Evolutionary conservation across 805 yeast species (phyloP), one percentile per base, ranked within the genome.

Genomic region (Ogataea methylovora): DNA sequence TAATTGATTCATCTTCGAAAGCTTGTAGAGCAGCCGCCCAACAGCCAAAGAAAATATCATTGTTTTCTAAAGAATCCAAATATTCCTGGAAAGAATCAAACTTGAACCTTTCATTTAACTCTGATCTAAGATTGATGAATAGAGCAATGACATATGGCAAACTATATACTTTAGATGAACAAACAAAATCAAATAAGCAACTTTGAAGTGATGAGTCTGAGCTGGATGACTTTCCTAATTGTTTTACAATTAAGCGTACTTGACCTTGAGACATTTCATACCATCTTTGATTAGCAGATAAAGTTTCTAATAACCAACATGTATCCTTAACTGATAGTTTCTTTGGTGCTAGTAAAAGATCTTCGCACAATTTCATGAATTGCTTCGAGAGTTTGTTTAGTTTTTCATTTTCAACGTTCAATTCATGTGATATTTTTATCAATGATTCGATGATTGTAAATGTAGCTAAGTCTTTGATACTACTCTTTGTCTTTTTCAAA

Each of bases 21-120:
- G 36, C 17, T 9, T 20, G 14, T 15, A 42, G 17, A 6, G 29
- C 27, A 5, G 34, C 18, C 5, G 24, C 24, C 54, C 54, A 47
- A 4, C 35, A 16, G 1, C 28, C 24, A n/a, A 22, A 27, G 30
- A 16, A 46, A 1, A 7, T 9, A 7, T 35, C 29, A 4, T 33
- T 2, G 27, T 38, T 27, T 1, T 33, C 39, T 5, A 44, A 9
- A 16, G 22, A 24, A 4, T 13, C 16, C n/a, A 46, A 24, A 18
- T 43, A 44, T 10, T 22, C 5, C 14, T 25, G 5, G 11, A 25
- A 5, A 25, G 4, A 9, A 11, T 13, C 8, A n/a, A 8, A n/a
- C n/a, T n/a, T 11, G 17, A 14, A 15, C 7, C 13, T 13, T 25
- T 25, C 17, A 15, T 7, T n/a, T n/a, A n/a, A n/a, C n/a, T 8